Percentiles rank a stretch among this genome's conserved stretches.
phyloP scores from a whole-genome alignment of 2,329 filamentous ascomycete genomes.

The Ceratocystis variospora region DNA sequence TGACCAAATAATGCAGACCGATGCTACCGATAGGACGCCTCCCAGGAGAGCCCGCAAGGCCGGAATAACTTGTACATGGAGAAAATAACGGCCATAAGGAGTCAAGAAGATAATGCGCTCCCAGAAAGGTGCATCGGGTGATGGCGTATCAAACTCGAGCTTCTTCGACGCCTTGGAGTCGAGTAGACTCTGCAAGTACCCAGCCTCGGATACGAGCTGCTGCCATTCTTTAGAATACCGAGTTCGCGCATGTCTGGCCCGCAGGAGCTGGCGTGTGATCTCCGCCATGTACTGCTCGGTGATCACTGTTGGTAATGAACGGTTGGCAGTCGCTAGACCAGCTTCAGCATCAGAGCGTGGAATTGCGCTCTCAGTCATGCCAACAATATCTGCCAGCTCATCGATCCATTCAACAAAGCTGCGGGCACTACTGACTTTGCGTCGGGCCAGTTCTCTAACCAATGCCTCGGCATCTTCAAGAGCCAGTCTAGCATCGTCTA shows the following conservation, averaged over 20 bases:
- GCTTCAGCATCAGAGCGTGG: slow-evolving; percentile 4
- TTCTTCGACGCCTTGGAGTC: slow-evolving; percentile 70
- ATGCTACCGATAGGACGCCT: slow-evolving; percentile 57
- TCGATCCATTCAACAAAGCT: slow-evolving; percentile 92
- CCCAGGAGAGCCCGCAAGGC: slow-evolving; percentile 50
- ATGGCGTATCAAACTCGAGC: slow-evolving; percentile 56
- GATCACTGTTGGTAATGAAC: slow-evolving; percentile 61
- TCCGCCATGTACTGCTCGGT: slow-evolving; percentile 90
- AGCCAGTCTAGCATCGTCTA: slow-evolving; percentile 69
- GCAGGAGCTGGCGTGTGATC: slow-evolving; percentile 65
- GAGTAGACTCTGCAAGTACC: slow-evolving; percentile 64
- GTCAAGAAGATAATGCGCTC: slow-evolving; percentile 50
- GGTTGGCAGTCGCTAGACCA: slow-evolving; percentile 29
- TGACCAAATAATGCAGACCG: slow-evolving; percentile 78
- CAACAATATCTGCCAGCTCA: slow-evolving; percentile 68
- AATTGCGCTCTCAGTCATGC: slow-evolving; percentile 48
- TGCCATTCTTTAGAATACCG: slow-evolving; percentile 82
- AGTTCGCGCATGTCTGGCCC: slow-evolving; percentile 69
- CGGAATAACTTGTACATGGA: slow-evolving; percentile 63
- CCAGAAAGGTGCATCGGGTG: slow-evolving; percentile 41
- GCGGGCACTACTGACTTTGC: slow-evolving; percentile 58
- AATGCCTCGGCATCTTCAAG: slow-evolving; percentile 72
- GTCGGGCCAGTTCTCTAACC: slow-evolving; percentile 61
- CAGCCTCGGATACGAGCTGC: slow-evolving; percentile 57
- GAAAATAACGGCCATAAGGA: slow-evolving; percentile 67